A percentile compares a stretch with the other conserved stretches of the same genome.
phyloP scores from a whole-genome alignment of 768 basidiomycete species.

The Mycena epipterygia region DNA sequence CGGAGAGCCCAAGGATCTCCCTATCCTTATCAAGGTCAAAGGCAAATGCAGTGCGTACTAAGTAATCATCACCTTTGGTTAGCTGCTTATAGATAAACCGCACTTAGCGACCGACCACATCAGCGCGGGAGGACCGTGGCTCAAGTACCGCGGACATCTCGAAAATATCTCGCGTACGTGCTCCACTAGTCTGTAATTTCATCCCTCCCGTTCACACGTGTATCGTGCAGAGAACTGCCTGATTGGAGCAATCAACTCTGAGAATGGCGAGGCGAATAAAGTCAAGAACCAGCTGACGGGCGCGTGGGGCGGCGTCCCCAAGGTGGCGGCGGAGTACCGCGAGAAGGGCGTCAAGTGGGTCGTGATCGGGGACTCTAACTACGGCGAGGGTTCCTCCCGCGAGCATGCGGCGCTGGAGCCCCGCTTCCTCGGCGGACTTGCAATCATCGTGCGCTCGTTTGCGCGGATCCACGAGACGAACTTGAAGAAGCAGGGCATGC shows the following conservation, averaged over 20 bases:
- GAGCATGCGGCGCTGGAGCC: constrained; percentile 98
- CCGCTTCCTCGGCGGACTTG: constrained; percentile 93
- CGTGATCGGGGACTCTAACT: constrained; percentile 95
- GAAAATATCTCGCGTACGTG: constrained; percentile 94
- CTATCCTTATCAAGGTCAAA: constrained; percentile 97
- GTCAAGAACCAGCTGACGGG: constrained; percentile 93
- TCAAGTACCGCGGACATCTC: constrained; percentile 99
- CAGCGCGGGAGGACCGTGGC: constrained; percentile 98
- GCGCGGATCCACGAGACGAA: constrained; percentile 99
- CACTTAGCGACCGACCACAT: constrained; percentile 89
- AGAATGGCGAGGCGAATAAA: constrained; percentile 97
- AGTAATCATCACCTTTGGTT: not conserved
- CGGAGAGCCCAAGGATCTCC: constrained; percentile 91
- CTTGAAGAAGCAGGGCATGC: constrained; percentile 99
- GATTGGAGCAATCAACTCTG: constrained; percentile 96
- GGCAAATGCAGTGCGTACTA: constrained; percentile 95
- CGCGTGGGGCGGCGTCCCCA: constrained; percentile 87
- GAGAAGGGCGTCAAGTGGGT: constrained; percentile 95
- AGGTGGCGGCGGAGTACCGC: constrained; percentile 90
- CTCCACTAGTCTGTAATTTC: not conserved
- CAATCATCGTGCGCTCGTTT: constrained; percentile 96
- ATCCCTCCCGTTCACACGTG: constrained; percentile 9
- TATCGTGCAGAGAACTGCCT: constrained; percentile 87
- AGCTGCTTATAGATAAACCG: constrained; percentile 17
- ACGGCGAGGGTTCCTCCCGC: constrained; percentile 98